These are phyloP conservation scores for Periconia digitata DNA, from an alignment of 2,329 filamentous ascomycete species.

Conservation along the genomic window DNA sequence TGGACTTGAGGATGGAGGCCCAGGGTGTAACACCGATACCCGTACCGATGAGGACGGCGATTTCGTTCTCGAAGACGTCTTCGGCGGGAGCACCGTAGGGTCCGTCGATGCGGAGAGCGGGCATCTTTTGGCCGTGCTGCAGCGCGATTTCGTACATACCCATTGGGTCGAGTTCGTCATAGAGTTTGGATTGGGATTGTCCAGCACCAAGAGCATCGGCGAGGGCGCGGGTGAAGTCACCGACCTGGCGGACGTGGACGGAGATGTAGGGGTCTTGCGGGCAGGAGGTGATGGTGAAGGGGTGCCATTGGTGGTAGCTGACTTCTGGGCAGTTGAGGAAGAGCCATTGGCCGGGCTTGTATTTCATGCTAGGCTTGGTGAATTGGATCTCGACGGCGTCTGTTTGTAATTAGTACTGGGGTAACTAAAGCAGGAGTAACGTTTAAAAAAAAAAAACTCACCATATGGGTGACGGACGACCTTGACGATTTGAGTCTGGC, in stretches of 20 bases:
- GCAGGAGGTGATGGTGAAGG: constrained; percentile 98
- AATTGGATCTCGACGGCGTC: constrained; percentile 98
- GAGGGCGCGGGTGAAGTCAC: constrained; percentile 93
- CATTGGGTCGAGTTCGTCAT: constrained; percentile 86
- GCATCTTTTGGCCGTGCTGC: constrained; percentile 91
- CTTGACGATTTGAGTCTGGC: constrained; percentile 85
- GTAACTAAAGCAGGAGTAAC: background rate
- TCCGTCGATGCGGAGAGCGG: constrained; percentile 83
- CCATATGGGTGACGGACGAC: constrained; percentile 95
- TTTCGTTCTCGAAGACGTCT: constrained; percentile 93
- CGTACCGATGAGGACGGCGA: constrained; percentile 81
- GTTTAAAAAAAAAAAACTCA: constrained; percentile 46
- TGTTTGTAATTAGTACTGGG: constrained; percentile 44
- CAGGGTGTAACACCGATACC: constrained; percentile 87
- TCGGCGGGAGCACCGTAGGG: constrained; percentile 96
- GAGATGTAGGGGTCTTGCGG: constrained; percentile 94
- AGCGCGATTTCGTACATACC: constrained; percentile 98
- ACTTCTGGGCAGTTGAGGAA: constrained; percentile 92
- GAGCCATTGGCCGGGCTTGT: constrained; percentile 98
- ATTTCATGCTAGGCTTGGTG: constrained; percentile 91
- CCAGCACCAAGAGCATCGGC: constrained; percentile 94
- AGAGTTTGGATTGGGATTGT: constrained; percentile 80
- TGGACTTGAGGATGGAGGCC: constrained; percentile 91
- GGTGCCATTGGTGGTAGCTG: constrained; percentile 92
- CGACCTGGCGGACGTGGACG: constrained; percentile 92